Evolutionary conservation across 1,284 basidiomycete genomes (phyloP), one percentile per base, ranked within the genome.

Genomic region (Ceratobasidium sp.): DNA sequence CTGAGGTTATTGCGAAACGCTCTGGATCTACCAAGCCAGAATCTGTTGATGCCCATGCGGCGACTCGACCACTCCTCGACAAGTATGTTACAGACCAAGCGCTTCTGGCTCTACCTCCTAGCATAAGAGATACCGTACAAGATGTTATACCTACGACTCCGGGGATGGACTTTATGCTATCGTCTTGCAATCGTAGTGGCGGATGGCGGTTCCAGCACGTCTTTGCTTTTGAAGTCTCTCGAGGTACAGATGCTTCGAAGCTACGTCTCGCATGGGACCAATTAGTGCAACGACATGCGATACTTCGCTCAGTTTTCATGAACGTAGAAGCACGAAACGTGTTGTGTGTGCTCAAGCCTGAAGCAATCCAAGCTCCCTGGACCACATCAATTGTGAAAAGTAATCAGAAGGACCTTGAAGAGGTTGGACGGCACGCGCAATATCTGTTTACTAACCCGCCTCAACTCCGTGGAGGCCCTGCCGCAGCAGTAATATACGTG

Each of bases 281-380:
- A 21, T 78, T 86, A 34, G 57, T 83, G 18, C 73, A 77, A 18
- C 79, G 77, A 21, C 83, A 83, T 73, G 77, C 82, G 3, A 81
- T 86, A 48, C 77, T 85, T 28, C 81, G 84, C 32, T 84, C 85
- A 14, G 84, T 83, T 0, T 83, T 84, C 72, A 80, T 79, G 14
- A 76, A 75, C 30, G 78, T 79, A 26, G 48, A 65, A 21, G 53
- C 73, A 18, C 79, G 82, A 21, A 81, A 81, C 48, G 79, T 82
- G 16, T 74, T 85, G 9, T 81, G 84, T 18, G 80, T 80, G 0
- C 83, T 84, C 77, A 79, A 79, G 53, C 69, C 76, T 10, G 77
- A 78, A 18, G 62, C 76, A 5, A 59, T 74, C 36, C 70, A 65
- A 28, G 57, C 69, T 12, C 74, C 77, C 74, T 73, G 76, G 75